A percentile compares a stretch with the other conserved stretches of the same genome.
Conservation (phyloP, 345 rosid genomes). For the Odontarrhena argentea region DNA sequence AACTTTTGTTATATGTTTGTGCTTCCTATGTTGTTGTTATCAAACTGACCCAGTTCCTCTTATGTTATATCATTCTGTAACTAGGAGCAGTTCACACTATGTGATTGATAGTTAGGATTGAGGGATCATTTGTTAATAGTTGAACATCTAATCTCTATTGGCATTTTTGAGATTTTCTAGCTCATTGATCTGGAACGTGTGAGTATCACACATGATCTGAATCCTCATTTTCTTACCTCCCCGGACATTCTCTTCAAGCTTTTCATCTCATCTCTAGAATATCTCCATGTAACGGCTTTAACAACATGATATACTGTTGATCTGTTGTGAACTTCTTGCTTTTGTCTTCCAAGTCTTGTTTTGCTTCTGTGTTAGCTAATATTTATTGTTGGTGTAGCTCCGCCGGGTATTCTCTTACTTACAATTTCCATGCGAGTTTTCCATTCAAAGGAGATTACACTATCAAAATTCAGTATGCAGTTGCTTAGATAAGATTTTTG, state of each 20-base stretch:
- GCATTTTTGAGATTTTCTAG: slow-evolving; percentile 5
- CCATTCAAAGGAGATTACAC: neutral
- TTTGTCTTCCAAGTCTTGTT: slow-evolving; percentile 6
- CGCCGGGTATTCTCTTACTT: neutral
- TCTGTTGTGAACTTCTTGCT: neutral
- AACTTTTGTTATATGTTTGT: neutral
- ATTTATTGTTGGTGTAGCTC: neutral
- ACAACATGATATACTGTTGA: slow-evolving; percentile 17
- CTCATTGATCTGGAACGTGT: neutral
- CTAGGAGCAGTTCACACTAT: neutral
- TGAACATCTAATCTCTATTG: slow-evolving; percentile 6
- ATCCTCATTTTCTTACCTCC: neutral
- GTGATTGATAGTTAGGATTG: neutral
- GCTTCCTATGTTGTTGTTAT: neutral
- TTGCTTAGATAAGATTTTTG: neutral
- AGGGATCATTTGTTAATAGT: slow-evolving; percentile 10
- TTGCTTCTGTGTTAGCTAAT: neutral
- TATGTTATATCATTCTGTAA: neutral
- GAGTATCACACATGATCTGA: neutral
- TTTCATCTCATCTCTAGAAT: neutral
- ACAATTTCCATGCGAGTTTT: neutral
- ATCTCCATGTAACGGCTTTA: slow-evolving; percentile 7
- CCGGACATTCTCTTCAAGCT: neutral
- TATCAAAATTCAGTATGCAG: neutral
- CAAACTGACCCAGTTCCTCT: neutral